Conservation (phyloP, 768 basidiomycete genomes). For the Tulasnella sp. region DNA sequence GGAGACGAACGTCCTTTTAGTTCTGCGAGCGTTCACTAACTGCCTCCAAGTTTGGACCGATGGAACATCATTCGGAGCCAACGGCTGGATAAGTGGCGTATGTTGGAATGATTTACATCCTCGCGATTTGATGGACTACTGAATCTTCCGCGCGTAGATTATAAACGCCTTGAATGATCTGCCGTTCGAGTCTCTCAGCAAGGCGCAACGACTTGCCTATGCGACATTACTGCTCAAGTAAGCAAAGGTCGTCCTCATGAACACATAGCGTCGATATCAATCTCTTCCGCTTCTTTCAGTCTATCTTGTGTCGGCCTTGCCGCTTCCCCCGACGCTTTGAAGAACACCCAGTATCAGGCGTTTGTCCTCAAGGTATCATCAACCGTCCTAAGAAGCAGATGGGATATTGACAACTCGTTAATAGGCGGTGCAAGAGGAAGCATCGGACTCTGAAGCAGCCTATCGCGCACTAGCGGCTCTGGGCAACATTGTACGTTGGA, state of each 20-base stretch:
- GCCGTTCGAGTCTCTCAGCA: slow-evolving; percentile 36
- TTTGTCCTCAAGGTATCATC: not conserved
- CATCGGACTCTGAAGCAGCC: slow-evolving; percentile 22
- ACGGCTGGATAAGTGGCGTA: slow-evolving; percentile 44
- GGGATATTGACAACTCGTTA: slow-evolving; percentile 20
- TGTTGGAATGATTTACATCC: slow-evolving; percentile 16
- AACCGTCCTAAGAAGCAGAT: not conserved
- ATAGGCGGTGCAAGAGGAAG: slow-evolving; percentile 15
- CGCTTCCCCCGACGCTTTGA: not conserved
- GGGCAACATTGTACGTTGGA: slow-evolving; percentile 28
- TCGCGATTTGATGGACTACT: not conserved
- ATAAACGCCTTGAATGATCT: slow-evolving; percentile 26
- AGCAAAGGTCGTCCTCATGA: slow-evolving; percentile 22
- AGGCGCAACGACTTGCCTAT: slow-evolving; percentile 61
- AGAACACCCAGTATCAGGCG: not conserved
- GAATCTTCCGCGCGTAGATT: slow-evolving; percentile 29
- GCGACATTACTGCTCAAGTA: slow-evolving; percentile 86
- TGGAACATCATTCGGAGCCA: slow-evolving; percentile 28
- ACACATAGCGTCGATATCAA: not conserved
- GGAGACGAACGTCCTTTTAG: slow-evolving; percentile 77
- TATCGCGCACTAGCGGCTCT: slow-evolving; percentile 26
- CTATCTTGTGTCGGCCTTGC: not conserved
- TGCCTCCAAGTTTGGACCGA: slow-evolving; percentile 37
- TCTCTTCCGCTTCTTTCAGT: not conserved
- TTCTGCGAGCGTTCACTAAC: slow-evolving; percentile 73